Conservation (phyloP, 1,284 basidiomycete species). For the Sphagnurus paluster region DNA sequence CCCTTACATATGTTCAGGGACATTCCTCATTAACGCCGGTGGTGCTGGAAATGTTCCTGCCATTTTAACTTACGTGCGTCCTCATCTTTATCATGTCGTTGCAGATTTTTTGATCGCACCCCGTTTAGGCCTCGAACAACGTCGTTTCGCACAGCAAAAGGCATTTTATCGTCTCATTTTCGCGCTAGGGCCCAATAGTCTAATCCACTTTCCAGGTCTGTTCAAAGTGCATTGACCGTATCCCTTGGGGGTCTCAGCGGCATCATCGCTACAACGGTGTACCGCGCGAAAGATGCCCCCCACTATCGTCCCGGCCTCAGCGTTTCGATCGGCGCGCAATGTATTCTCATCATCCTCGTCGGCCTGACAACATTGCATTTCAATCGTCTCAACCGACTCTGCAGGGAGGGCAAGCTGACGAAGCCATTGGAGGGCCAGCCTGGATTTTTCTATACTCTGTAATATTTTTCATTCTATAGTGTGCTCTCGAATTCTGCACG, state of each 20-base stretch:
- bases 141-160: conserved; percentile 45
- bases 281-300: conserved; percentile 40
- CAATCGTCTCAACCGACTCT: conserved; percentile 33
- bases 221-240: conserved; percentile 41
- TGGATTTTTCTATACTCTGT: conserved; percentile 44
- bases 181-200: not conserved
- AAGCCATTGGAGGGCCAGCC: conserved; percentile 38
- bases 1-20: conserved; percentile 27
- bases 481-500: too few relatives aligned
- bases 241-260: conserved; percentile 43
- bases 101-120: not conserved
- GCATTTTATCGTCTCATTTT: conserved; percentile 22
- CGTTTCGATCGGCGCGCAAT: conserved; percentile 39
- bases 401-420: conserved; percentile 33
- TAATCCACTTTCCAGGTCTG: conserved; percentile 28
- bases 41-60: conserved; percentile 40
- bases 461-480: conserved; percentile 16
- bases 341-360: conserved; percentile 35
- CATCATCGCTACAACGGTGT: conserved; percentile 40
- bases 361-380: conserved; percentile 35
- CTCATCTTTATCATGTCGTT: not conserved
- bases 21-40: conserved; percentile 41
- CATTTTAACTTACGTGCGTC: conserved; percentile 40
- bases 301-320: conserved; percentile 43
- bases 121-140: conserved; percentile 40